Evolutionary conservation across 2,329 filamentous ascomycete species (phyloP).

Genomic region (Incumbomyces delicatus): DNA sequence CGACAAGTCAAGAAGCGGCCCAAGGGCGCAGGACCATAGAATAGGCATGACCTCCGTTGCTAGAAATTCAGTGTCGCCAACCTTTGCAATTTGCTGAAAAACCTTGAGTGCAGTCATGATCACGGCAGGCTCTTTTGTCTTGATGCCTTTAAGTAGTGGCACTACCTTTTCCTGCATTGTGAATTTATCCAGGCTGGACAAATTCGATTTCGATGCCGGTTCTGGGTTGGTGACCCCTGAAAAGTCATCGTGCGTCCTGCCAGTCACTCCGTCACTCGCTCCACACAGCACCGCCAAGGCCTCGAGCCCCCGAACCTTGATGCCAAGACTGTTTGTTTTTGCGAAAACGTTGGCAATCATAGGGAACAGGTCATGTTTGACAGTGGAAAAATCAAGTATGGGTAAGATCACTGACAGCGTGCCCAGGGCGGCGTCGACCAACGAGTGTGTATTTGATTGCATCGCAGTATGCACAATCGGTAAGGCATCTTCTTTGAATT

Average conservation of each 20-base stretch:
- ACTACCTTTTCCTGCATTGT: conserved; percentile 97
- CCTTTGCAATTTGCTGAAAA: conserved; percentile 68
- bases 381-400: conserved; percentile 86
- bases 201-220: conserved; percentile 45
- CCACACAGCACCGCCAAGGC: conserved; percentile 86
- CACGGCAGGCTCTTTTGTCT: conserved; percentile 94
- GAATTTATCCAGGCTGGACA: conserved; percentile 86
- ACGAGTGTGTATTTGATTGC: conserved; percentile 76
- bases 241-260: conserved; percentile 55
- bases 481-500: conserved; percentile 91
- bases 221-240: conserved; percentile 49
- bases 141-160: conserved; percentile 81
- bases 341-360: conserved; percentile 84
- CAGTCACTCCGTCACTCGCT: conserved; percentile 43
- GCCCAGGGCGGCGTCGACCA: conserved; percentile 76
- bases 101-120: conserved; percentile 90
- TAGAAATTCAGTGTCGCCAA: conserved; percentile 81
- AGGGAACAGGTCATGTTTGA: conserved; percentile 94
- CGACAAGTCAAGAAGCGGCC: conserved; percentile 73
- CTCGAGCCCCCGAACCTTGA: conserved; percentile 86
- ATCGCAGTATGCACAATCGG: conserved; percentile 76
- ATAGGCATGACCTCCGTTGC: conserved; percentile 84
- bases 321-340: conserved; percentile 83
- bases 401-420: conserved; percentile 72
- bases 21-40: conserved; percentile 84